Evolutionary conservation across 345 rosid species (phyloP), one percentile per base, ranked within the genome.

Genomic region (Crucihimalaya himalaica): DNA sequence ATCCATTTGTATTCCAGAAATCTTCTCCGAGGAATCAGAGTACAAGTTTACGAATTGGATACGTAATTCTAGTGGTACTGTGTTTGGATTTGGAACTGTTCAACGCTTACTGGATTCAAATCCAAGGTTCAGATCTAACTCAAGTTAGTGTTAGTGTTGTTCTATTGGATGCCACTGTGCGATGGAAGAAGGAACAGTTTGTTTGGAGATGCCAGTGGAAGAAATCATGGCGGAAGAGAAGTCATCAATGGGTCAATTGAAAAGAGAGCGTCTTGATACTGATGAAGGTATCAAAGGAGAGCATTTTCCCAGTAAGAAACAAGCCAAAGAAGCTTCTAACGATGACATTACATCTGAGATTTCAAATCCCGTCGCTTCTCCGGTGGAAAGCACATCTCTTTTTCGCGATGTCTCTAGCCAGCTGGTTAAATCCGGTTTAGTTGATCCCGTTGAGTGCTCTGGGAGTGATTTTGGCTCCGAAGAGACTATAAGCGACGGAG

Each of bases 301-400:
- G 11, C 48, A 57, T 13, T 76, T 64, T 69, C 83, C 84, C 3
- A 75, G 32, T 19, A 88, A 85, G 85, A 90, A 86, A 79, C 92
- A 82, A 62, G 89, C 75, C 0, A 87, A 84, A 74, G 99, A 95
- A 52, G 83, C 88, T 77, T 82, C 86, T 0, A 79, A 80, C 31
- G 97, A 95, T 39, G 99, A 95, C 62, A 71, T 84, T 18, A 77
- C 78, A 21, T 95, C 98, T 21, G 99, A 95, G 78, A 97, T 95
- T 58, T 83, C 91, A 2, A 92, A 95, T 71, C 97, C 97, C 1
- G 37, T 78, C 37, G 72, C 84, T 0, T 88, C 93, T 40, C 91
- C 90, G 0, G 85, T 78, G 19, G 93, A 81, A 43, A 82, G 77
- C 77, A 77, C 81, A 0, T 78, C 80, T 3, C 78, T 68, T 32